A percentile compares a stretch with the other conserved stretches of the same genome.
phyloP scores from a whole-genome alignment of 345 rosid genomes.

The Gossypium anomalum region DNA sequence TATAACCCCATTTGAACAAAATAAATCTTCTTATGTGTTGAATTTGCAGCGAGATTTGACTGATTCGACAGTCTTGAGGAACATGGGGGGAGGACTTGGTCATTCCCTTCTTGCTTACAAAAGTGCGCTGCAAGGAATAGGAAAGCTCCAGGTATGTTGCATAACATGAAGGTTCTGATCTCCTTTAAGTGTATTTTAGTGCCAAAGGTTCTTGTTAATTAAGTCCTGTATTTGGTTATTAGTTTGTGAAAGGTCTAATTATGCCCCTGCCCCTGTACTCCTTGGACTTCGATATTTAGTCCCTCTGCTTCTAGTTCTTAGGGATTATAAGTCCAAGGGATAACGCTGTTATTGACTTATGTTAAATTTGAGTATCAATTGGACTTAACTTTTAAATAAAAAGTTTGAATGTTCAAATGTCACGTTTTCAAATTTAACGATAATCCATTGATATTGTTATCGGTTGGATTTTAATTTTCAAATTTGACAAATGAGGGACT shows the following conservation, averaged over 20 bases:
- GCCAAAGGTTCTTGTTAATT: not conserved
- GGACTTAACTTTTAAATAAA: no score
- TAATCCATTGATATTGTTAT: no score
- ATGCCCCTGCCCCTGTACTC: no score
- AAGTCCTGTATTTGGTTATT: not conserved
- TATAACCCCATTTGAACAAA: not conserved
- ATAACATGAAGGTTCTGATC: slow-evolving; percentile 1
- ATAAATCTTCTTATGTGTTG: not conserved
- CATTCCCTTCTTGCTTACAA: slow-evolving; percentile 95
- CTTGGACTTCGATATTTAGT: no score
- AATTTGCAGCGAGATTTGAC: slow-evolving; percentile 82
- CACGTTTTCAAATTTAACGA: no score
- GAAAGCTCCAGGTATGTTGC: slow-evolving; percentile 73
- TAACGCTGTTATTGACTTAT: no score
- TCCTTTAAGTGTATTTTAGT: not conserved
- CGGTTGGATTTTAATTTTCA: no score
- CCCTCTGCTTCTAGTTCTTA: no score
- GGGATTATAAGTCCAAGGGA: no score
- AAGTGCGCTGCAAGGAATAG: slow-evolving; percentile 79
- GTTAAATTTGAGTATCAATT: no score
- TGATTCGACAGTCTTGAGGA: slow-evolving; percentile 92
- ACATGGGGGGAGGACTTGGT: slow-evolving; percentile 87
- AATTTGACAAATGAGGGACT: no score
- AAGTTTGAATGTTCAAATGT: no score
- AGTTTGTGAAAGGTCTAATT: not conserved